Base-by-base conservation (phyloP, 192 early-diverging fungal species). In the Borealophlyctis nickersoniae region DNA sequence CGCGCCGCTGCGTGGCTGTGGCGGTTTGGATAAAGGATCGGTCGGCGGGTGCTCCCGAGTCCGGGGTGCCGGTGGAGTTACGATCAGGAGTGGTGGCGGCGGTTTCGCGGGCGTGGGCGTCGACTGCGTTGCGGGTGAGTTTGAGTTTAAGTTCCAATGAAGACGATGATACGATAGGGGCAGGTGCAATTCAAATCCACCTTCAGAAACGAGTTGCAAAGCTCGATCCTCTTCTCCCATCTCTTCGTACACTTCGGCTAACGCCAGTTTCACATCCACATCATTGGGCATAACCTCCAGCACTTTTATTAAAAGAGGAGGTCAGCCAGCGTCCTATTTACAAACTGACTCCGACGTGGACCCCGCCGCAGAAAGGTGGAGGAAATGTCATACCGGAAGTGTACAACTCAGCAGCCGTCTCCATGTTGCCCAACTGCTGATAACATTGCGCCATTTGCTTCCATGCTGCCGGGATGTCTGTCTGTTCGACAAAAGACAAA, bases 221-320 rank as follows among this genome's bases (percentile, higher is more conserved):
- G 77, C 77, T 23, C 55, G 65, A 11, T 80, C 80, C 2, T 65
- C 52, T 26, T 82, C 75, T 1, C 89, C 90, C 36, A 87, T 71
- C 39, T 86, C 87, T 64, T 91, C 86, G 54, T 89, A 90, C 0
- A 91, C 78, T 52, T 84, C 72, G 16, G 88, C 89, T 2, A 93
- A 66, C 49, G 84, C 76, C 69, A 88, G 71, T 62, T 83, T 86
- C 31, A 84, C 78, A 39, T 89, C 87, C 23, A 80, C 68, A 65
- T 90, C 84, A 7, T 79, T 59, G 0, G 89, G 85, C n/a, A 81
- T 64, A 4, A 76, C 83, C 27, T 87, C 74, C 30, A 90, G 52
- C 13, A 81, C 79, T 79, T 27, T 22, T 26, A n/a, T n/a, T 0
- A 51, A 56, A 26, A 52, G 14, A 52, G 69, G 5, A 3, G 36